Conservation (phyloP, 768 basidiomycete genomes). For the Trametes villosa region DNA sequence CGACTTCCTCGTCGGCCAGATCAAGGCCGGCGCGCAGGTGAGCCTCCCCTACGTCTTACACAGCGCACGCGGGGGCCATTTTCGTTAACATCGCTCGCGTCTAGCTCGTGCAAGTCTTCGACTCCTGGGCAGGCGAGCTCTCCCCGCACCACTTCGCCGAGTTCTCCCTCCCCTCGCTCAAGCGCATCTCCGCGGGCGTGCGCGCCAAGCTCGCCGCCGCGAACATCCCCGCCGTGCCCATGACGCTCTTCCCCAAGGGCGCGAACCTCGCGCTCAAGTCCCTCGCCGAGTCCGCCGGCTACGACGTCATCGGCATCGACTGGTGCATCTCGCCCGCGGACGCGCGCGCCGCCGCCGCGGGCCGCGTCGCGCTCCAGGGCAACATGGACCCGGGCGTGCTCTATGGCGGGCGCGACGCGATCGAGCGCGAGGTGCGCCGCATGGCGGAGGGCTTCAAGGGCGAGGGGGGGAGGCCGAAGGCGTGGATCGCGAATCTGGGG, state of each 20-base stretch:
- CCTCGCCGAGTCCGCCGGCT: conserved; percentile 67
- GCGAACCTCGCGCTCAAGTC: conserved; percentile 72
- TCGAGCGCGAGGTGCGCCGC: conserved; percentile 82
- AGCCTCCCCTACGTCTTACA: conserved; percentile 22
- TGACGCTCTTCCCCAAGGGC: conserved; percentile 96
- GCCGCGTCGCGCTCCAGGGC: conserved; percentile 79
- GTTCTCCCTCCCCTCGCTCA: conserved; percentile 83
- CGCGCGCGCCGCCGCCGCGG: conserved; percentile 65
- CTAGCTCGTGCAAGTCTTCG: conserved; percentile 95
- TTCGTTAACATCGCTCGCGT: background rate
- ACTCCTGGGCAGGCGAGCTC: conserved; percentile 94
- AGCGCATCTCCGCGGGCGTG: conserved; percentile 73
- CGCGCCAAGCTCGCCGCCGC: conserved; percentile 58
- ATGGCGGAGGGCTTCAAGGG: conserved; percentile 79
- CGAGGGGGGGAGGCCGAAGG: conserved; percentile 52
- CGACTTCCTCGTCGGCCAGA: conserved; percentile 90
- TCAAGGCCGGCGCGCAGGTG: conserved; percentile 95
- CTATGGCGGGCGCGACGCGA: conserved; percentile 85
- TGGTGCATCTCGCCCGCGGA: conserved; percentile 85
- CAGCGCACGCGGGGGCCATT: background rate
- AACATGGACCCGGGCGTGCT: conserved; percentile 91
- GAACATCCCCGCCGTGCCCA: conserved; percentile 63
- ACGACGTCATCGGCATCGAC: conserved; percentile 90
- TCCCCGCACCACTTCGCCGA: conserved; percentile 82
- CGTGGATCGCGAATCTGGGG: conserved; percentile 97